Percentiles rank a stretch among this genome's conserved stretches.
Conservation (phyloP, 345 rosid genomes). For the Erysimum cheiranthoides region DNA sequence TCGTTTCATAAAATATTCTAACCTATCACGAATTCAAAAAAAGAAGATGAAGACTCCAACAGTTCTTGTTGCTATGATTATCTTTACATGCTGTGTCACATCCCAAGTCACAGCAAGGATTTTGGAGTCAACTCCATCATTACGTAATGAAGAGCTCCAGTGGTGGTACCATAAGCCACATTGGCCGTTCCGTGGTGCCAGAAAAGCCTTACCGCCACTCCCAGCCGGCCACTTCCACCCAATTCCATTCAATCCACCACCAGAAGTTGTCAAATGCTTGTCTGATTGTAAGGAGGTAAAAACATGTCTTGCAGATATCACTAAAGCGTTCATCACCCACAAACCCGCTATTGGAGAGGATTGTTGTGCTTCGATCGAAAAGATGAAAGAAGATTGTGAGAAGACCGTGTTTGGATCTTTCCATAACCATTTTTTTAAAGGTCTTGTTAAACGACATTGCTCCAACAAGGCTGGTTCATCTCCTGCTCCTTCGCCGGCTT, state of each 20-base stretch:
- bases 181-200: neutral
- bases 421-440: constrained; percentile 6
- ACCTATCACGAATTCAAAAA: neutral
- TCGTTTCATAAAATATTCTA: neutral
- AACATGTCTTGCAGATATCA: constrained; percentile 8
- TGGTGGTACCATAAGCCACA: neutral
- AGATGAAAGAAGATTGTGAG: constrained; percentile 5
- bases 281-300: neutral
- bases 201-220: no score
- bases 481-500: constrained; percentile 6
- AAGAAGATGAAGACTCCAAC: constrained; percentile 18
- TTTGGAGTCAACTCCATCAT: neutral
- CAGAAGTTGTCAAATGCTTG: constrained; percentile 10
- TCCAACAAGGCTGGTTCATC: neutral
- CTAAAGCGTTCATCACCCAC: neutral
- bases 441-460: constrained; percentile 1
- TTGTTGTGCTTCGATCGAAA: neutral
- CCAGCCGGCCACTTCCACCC: neutral
- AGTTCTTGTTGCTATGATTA: neutral
- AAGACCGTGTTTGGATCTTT: constrained; percentile 23
- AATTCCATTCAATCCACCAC: constrained; percentile 2
- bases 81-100: constrained; percentile 22
- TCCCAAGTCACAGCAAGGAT: constrained; percentile 21
- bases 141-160: constrained; percentile 7
- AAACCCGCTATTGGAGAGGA: neutral